Evolutionary conservation across 2,329 filamentous ascomycete genomes (phyloP).

Genomic region (Colletotrichum tofieldiae): DNA sequence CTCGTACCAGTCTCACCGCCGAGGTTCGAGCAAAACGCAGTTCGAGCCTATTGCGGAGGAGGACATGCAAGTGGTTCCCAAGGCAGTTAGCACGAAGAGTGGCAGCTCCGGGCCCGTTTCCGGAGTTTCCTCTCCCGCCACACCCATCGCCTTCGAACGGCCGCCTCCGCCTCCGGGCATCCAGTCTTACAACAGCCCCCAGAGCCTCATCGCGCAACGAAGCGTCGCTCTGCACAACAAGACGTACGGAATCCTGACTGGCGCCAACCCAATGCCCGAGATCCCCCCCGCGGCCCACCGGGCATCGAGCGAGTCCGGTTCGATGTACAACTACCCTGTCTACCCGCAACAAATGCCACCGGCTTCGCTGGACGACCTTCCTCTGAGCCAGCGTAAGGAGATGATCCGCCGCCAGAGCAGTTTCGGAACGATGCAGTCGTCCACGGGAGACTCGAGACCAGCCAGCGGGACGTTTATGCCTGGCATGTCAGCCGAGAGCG

Average conservation of each 20-base stretch:
- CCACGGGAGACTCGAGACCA: constrained; percentile 29
- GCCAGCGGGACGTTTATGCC: constrained; percentile 17
- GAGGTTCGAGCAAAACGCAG: constrained; percentile 30
- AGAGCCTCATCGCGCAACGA: constrained; percentile 70
- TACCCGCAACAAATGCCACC: constrained; percentile 39
- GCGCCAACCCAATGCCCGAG: constrained; percentile 46
- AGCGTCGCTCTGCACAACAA: constrained; percentile 70
- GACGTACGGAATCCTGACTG: constrained; percentile 59
- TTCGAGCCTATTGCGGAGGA: constrained; percentile 37
- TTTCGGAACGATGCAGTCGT: constrained; percentile 50
- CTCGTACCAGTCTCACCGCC: constrained; percentile 43
- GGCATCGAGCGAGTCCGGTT: constrained; percentile 59
- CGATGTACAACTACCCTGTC: constrained; percentile 56
- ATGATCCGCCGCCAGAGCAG: constrained; percentile 70
- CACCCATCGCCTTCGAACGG: constrained; percentile 14
- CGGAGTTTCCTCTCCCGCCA: constrained; percentile 45
- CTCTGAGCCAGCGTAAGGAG: constrained; percentile 77
- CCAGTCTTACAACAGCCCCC: constrained; percentile 66
- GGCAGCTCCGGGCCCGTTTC: constrained; percentile 34
- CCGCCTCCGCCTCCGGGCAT: constrained; percentile 56
- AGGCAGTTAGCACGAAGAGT: constrained; percentile 13
- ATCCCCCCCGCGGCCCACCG: constrained; percentile 45
- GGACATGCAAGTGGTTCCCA: background rate
- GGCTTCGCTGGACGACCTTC: constrained; percentile 74
- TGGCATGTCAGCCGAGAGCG: constrained; percentile 49